Evolutionary conservation across 2,329 filamentous ascomycete genomes (phyloP), one percentile per base, ranked within the genome.

Genomic region (Claviceps fusiformis): DNA sequence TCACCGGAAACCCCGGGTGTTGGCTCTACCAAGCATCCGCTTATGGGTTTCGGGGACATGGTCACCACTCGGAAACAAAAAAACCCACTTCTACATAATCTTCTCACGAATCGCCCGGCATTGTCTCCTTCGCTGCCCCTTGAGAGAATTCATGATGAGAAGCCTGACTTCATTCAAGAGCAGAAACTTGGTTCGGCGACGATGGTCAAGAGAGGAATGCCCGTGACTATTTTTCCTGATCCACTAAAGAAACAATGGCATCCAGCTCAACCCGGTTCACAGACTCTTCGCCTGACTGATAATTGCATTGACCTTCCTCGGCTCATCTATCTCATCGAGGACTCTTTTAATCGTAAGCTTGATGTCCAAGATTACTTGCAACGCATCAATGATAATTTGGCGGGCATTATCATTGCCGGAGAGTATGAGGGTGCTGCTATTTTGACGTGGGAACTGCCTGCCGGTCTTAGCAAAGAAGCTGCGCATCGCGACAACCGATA

Each of bases 401-500:
- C 93, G 0, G 93, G 92, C 3, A 77, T 98, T 54, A 96, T 98
- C 59, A 87, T 98, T 52, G 93, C 92, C 0, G 93, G 93, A 7
- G 87, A 95, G 64, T 98, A 98, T 69, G 93, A 98, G 74, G 93
- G 93, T 53, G 91, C 89, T 1, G 93, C 93, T 1, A 86, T 98
- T 48, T 74, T 97, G 24, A 98, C 93, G 0, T 98, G 93, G 93
- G 93, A 98, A 71, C 77, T 77, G 37, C 89, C 91, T 0, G 78
- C 74, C 0, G 81, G 75, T 0, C 71, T 81, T 24, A 71, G 73
- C 48, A 77, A 82, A 52, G 76, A 81, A 68, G 75, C 64, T 65
- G 78, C 68, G 56, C 72, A 79, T 55, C 70, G 74, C 19, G 76
- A 77, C 41, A 77, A 77, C 1, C 79, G 87, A 10, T 79, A 89